These are phyloP conservation scores for Fistulifera solaris DNA, from an alignment of 108 stramenopile genomes.

Conservation along the genomic window DNA sequence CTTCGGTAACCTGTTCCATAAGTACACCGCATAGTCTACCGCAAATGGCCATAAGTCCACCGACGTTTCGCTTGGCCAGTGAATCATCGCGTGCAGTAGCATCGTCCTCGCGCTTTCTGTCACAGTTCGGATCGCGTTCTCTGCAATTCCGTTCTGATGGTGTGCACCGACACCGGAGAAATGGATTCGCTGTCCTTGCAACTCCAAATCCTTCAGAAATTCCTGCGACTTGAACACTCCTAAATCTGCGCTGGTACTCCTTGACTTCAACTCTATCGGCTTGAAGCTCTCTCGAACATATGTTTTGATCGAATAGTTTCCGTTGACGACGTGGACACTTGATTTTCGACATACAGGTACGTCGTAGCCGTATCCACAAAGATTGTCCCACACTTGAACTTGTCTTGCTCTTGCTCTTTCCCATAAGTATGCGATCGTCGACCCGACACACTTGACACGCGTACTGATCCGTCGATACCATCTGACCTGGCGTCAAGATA, in stretches of 20 bases:
- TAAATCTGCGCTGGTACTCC: slow-evolving; percentile 15
- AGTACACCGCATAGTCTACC: slow-evolving; percentile 26
- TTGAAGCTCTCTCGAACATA: slow-evolving; percentile 4
- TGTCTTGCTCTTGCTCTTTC: not conserved
- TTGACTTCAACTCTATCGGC: not conserved
- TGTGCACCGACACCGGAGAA: slow-evolving; percentile 7
- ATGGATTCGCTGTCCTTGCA: not conserved
- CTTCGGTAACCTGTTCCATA: slow-evolving; percentile 17
- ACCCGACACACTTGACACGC: slow-evolving; percentile 11
- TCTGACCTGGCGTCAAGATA: slow-evolving; percentile 24
- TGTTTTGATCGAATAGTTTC: slow-evolving; percentile 21
- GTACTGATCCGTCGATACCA: slow-evolving; percentile 33
- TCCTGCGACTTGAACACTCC: slow-evolving; percentile 7
- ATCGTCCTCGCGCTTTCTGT: slow-evolving; percentile 26
- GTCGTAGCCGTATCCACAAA: slow-evolving; percentile 25
- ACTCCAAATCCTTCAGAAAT: not conserved
- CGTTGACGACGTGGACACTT: slow-evolving; percentile 14
- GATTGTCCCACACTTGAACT: slow-evolving; percentile 18
- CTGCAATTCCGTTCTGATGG: slow-evolving; percentile 34
- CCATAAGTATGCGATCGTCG: slow-evolving; percentile 9
- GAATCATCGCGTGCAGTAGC: slow-evolving; percentile 27
- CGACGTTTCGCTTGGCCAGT: slow-evolving; percentile 19
- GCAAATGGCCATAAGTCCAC: slow-evolving; percentile 34
- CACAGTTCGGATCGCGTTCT: slow-evolving; percentile 22
- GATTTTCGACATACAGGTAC: slow-evolving; percentile 10